These are phyloP conservation scores for Austroboletus niveus DNA, from an alignment of 1,284 basidiomycete species.

Conservation along the genomic window DNA sequence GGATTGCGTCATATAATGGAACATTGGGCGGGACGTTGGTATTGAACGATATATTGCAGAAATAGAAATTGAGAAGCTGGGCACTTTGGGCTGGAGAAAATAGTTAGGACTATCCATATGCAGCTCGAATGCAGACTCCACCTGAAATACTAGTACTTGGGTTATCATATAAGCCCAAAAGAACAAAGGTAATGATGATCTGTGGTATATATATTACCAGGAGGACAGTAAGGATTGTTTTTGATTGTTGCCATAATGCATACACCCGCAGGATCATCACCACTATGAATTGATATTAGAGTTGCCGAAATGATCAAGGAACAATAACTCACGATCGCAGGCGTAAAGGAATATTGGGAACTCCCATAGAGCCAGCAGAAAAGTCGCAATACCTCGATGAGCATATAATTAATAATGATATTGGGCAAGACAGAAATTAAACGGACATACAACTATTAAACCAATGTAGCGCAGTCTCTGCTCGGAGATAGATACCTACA, in stretches of 20 bases:
- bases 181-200: not conserved
- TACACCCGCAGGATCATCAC: conserved; percentile 5
- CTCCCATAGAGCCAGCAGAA: not conserved
- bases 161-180: not conserved
- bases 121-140: not conserved
- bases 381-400: not conserved
- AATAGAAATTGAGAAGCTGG: not conserved
- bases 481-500: not conserved
- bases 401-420: not conserved
- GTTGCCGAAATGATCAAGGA: not conserved
- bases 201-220: not conserved
- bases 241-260: conserved; percentile 4
- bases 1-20: not conserved
- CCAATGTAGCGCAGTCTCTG: not conserved
- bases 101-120: not conserved
- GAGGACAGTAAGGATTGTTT: not conserved
- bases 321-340: not conserved
- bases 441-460: conserved; percentile 2
- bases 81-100: not conserved
- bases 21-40: not conserved
- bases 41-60: not conserved
- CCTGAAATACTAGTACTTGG: not conserved
- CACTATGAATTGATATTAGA: not conserved
- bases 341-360: not conserved
- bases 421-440: not conserved